phyloP scores from a whole-genome alignment of 495 filamentous ascomycete genomes.

The Aspergillus haitiensis region DNA sequence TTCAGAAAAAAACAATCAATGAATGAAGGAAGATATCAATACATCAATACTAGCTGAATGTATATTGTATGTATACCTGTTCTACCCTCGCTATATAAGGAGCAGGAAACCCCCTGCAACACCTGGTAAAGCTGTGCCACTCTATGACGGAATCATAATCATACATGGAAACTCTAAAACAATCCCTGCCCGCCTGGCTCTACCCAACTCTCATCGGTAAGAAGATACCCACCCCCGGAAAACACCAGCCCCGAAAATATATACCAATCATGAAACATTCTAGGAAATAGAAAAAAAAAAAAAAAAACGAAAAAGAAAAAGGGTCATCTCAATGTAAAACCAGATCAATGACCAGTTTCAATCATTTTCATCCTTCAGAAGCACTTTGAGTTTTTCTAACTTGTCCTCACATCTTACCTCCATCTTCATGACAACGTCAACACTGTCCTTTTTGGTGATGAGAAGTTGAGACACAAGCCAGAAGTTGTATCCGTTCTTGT shows the following conservation, averaged over 20 bases:
- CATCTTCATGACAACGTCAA: constrained; percentile 50
- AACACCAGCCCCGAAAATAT: not conserved
- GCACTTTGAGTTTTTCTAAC: constrained; percentile 44
- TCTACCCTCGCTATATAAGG: not conserved
- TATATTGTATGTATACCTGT: constrained; percentile 11
- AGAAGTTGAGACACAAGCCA: constrained; percentile 49
- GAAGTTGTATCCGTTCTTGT: constrained; percentile 48
- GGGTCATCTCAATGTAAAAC: not conserved
- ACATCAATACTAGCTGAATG: not conserved
- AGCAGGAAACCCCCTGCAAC: too few species aligned
- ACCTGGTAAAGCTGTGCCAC: too few species aligned
- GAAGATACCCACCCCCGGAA: not conserved
- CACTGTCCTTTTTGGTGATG: constrained; percentile 48
- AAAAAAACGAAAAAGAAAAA: constrained; percentile 1
- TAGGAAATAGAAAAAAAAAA: not conserved
- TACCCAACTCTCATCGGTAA: not conserved
- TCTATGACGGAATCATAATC: too few species aligned
- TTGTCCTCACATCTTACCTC: constrained; percentile 53
- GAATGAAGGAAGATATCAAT: not conserved
- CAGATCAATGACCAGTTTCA: constrained; percentile 6
- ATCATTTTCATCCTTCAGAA: constrained; percentile 44
- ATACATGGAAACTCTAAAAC: not conserved
- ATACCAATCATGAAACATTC: not conserved
- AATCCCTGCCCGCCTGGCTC: not conserved
- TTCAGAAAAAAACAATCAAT: too few species aligned